Percentiles rank a stretch among this genome's conserved stretches.
Conservation (phyloP, 2,329 filamentous ascomycete species). For the Sclerotiophoma versabilis region DNA sequence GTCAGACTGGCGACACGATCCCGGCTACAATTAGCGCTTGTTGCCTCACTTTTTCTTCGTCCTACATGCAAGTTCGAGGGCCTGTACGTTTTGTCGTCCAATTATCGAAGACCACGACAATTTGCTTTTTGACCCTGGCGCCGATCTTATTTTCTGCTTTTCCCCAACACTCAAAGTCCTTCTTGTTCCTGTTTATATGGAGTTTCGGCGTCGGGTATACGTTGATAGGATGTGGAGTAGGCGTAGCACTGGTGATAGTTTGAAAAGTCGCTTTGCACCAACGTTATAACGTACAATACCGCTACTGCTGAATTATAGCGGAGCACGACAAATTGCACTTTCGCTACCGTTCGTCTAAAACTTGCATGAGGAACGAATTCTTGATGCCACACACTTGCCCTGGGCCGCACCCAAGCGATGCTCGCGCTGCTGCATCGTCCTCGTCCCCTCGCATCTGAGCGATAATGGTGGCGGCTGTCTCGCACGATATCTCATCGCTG, state of each 20-base stretch:
- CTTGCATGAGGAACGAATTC: conserved; percentile 33
- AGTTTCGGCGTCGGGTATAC: conserved; percentile 7
- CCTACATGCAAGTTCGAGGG: too few species aligned
- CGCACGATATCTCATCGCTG: conserved; percentile 36
- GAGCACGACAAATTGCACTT: background rate
- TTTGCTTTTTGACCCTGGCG: background rate
- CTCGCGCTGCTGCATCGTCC: conserved; percentile 26
- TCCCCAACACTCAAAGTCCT: background rate
- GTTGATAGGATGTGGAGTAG: background rate
- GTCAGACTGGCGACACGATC: too few species aligned
- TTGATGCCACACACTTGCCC: conserved; percentile 29
- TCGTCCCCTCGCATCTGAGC: conserved; percentile 37
- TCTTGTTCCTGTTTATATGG: background rate
- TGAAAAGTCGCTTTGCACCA: background rate
- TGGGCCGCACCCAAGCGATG: conserved; percentile 29
- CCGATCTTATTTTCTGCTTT: background rate
- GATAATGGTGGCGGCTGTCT: conserved; percentile 37
- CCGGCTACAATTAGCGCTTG: background rate
- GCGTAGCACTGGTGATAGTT: background rate
- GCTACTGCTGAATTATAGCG: background rate
- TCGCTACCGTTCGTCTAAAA: conserved; percentile 32
- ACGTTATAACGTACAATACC: background rate
- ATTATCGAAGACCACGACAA: background rate
- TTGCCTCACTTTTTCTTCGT: conserved; percentile 8
- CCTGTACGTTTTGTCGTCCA: too few species aligned